Evolutionary conservation across 208 protist species (phyloP).

Genomic region (Acanthamoeba healyi): DNA sequence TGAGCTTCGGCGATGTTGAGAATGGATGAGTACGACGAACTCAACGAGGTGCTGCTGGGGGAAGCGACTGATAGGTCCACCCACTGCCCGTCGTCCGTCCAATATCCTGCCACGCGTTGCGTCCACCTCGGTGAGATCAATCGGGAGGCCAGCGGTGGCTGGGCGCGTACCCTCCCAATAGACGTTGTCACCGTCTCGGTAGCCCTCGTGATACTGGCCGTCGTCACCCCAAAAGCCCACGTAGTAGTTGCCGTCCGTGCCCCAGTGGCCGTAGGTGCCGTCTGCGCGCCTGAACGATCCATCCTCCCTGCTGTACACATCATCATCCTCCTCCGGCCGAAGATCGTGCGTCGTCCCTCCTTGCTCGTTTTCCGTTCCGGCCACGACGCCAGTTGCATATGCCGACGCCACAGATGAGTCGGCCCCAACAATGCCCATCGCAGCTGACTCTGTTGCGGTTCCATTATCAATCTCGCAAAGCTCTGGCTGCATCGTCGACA

Average conservation of each 20-base stretch:
- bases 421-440: too few relatives aligned
- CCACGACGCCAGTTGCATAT: too few relatives aligned
- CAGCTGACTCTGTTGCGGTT: too few relatives aligned
- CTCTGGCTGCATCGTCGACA: too few relatives aligned
- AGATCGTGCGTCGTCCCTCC: background rate
- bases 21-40: background rate
- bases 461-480: too few relatives aligned
- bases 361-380: too few relatives aligned
- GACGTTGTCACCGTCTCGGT: conserved; percentile 36
- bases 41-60: background rate
- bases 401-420: too few relatives aligned
- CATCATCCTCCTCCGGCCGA: background rate
- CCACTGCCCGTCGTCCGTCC: conserved; percentile 24
- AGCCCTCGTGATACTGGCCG: conserved; percentile 48
- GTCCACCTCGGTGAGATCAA: background rate
- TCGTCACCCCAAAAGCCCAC: conserved; percentile 54
- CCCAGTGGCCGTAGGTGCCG: conserved; percentile 36
- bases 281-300: background rate
- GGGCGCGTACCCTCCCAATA: conserved; percentile 11
- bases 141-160: background rate
- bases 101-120: background rate
- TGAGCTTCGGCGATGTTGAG: background rate
- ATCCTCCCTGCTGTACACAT: conserved; percentile 2
- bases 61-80: background rate
- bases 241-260: conserved; percentile 21